phyloP scores from a whole-genome alignment of 495 filamentous ascomycete genomes.

The Penicillium nucicola region DNA sequence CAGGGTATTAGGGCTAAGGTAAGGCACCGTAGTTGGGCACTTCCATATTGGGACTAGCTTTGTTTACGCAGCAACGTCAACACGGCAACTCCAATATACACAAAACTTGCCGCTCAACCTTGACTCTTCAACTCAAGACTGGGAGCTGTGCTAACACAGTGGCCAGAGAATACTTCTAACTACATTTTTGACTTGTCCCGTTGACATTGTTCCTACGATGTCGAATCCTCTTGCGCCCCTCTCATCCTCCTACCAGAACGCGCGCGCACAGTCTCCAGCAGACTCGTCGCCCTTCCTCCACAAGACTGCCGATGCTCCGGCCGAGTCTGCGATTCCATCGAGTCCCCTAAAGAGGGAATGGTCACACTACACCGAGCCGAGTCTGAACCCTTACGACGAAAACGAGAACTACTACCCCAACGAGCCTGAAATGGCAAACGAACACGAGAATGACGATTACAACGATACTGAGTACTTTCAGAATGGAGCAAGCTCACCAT shows the following conservation, averaged over 20 bases:
- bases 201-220: constrained; percentile 24
- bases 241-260: constrained; percentile 43
- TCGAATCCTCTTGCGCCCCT: constrained; percentile 45
- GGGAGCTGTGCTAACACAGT: not conserved
- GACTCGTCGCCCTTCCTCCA: constrained; percentile 26
- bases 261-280: constrained; percentile 32
- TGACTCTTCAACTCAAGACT: not conserved
- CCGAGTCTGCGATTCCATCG: constrained; percentile 30
- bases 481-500: constrained; percentile 35
- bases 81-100: constrained; percentile 25
- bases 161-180: not conserved
- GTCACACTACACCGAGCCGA: constrained; percentile 12
- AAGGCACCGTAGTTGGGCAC: constrained; percentile 2
- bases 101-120: constrained; percentile 2
- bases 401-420: constrained; percentile 12
- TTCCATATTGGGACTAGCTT: constrained; percentile 30
- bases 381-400: constrained; percentile 4
- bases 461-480: constrained; percentile 20
- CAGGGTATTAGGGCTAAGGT: too few relatives aligned
- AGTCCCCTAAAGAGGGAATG: constrained; percentile 32
- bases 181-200: not conserved
- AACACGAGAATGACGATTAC: constrained; percentile 17
- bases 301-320: constrained; percentile 24
- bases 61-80: constrained; percentile 44
- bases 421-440: constrained; percentile 10